Base-by-base conservation (phyloP, 2,329 filamentous ascomycete species). In the Stachybotrys chartarum region DNA sequence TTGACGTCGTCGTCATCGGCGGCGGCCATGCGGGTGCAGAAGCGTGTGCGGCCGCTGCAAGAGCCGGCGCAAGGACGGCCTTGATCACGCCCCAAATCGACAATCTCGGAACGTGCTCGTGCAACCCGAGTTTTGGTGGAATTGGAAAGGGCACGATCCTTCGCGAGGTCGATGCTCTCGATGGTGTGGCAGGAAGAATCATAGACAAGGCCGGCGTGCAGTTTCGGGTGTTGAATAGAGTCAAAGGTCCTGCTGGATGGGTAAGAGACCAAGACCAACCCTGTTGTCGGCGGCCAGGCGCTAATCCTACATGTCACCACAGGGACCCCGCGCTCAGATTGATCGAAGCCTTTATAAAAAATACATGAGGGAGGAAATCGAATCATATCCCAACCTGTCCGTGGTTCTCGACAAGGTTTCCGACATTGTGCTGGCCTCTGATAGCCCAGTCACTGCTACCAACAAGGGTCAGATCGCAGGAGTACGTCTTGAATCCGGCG, bases 91-190 rank as follows among this genome's bases (percentile, higher is more conserved):
- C 93, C 2, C 91, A 88, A 57, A 72, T 90, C 56, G 86, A 92
- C 57, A 96, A 97, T 64, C 85, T 97, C 18, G 93, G 93, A 55
- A 90, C 94, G 32, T 97, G 93, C 75, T 97, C 92, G 42, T 97
- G 93, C 75, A 97, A 97, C 69, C 93, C 93, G 1, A 96, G 91
- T 60, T 96, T 99, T 67, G 94, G 94, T 45, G 94, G 94, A n/a
- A 97, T 99, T 63, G 94, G 94, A 49, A 99, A 99, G 70, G 94
- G 94, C 16, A 97, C 90, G 10, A 97, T 99, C 77, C 78, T 99
- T 52, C 86, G 93, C 47, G 94, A 99, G 72, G 87, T 99, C 35
- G 94, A 99, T 75, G 94, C 94, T 0, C 78, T 99, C 57, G 94
- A 97, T 66, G 94, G 94, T 0, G 77, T 99, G 18, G 87, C 91